A percentile compares a stretch with the other conserved stretches of the same genome.
Conservation (phyloP, 1,284 basidiomycete species). For the Thecaphora thlaspeos region DNA sequence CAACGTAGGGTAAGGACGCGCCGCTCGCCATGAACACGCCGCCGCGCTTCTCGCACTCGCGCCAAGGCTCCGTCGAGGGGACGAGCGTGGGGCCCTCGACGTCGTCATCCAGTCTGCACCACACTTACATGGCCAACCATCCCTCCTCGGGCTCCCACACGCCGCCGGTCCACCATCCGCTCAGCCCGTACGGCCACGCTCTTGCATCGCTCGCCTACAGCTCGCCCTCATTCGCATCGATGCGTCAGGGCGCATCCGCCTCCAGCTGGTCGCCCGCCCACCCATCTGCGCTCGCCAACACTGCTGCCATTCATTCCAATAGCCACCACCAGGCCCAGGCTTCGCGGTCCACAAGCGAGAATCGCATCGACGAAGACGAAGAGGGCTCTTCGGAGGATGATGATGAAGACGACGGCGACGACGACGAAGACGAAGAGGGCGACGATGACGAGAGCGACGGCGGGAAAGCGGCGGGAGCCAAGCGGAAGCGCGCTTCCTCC, state of each 20-base stretch:
- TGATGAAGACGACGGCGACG: slow-evolving; percentile 18
- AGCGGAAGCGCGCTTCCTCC: slow-evolving; percentile 31
- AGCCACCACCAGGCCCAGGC: slow-evolving; percentile 11
- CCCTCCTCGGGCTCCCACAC: slow-evolving; percentile 17
- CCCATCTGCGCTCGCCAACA: slow-evolving; percentile 16
- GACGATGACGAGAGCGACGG: slow-evolving; percentile 4
- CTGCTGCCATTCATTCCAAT: slow-evolving; percentile 15
- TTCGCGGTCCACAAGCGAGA: slow-evolving; percentile 13
- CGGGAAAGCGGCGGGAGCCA: slow-evolving; percentile 12
- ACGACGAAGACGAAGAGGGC: slow-evolving; percentile 11
- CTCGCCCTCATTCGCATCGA: slow-evolving; percentile 24
- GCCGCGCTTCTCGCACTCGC: slow-evolving; percentile 34
- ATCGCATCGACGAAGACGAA: slow-evolving; percentile 28
- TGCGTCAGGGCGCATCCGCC: slow-evolving; percentile 11
- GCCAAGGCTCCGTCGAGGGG: slow-evolving; percentile 34
- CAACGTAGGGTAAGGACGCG: too few relatives aligned
- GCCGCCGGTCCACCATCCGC: slow-evolving; percentile 22
- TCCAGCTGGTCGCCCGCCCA: slow-evolving; percentile 21
- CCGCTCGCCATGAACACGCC: slow-evolving; percentile 40
- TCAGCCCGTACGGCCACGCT: slow-evolving; percentile 28
- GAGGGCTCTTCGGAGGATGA: slow-evolving; percentile 26
- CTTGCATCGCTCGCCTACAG: slow-evolving; percentile 34
- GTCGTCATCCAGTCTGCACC: slow-evolving; percentile 29
- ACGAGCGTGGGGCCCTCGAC: slow-evolving; percentile 5
- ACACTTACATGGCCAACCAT: slow-evolving; percentile 19